Evolutionary conservation across 495 filamentous ascomycete species (phyloP), one percentile per base, ranked within the genome.

Genomic region (Neurospora sublineolata): DNA sequence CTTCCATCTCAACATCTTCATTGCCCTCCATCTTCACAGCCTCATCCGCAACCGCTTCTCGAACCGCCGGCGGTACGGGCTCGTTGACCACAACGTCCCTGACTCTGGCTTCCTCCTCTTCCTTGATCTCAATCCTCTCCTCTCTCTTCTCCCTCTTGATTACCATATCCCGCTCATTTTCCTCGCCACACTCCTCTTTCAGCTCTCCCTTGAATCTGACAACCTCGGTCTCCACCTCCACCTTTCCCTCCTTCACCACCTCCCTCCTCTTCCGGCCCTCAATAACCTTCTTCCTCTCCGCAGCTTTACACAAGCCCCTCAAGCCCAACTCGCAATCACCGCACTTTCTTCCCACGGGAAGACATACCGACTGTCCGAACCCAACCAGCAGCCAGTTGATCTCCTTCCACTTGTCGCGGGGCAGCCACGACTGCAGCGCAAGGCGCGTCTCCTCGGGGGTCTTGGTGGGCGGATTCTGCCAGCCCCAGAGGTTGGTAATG

Each of bases 401-500:
- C 81, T 96, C 93, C 80, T 93, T 92, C 94, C 95, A 97, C 77
- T 88, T 89, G 30, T 97, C 93, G 73, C 81, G 84, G 9, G 94
- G 94, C 73, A 97, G 81, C 94, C 94, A 98, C 1, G 84, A 83
- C 85, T 98, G 86, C 72, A 99, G 80, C 40, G 89, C 88, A 44
- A 82, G 77, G 40, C 95, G 86, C 37, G 95, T 97, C 75, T 93
- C 92, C 82, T 97, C 94, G 0, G 94, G 94, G 9, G 81, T 91
- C 74, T 89, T 92, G 0, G 93, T 94, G 72, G 89, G 89, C 7
- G 72, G 73, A 0, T 74, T 60, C 78, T 94, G 85, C 95, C 95
- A 99, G 9, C 92, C 91, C 95, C 94, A 98, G 36, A 97, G 83
- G 83, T 99, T 99, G 60, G 94, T 94, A 76, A 99, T 97, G 37